Conservation (phyloP, 2,329 filamentous ascomycete species). For the Plenodomus tracheiphilus region DNA sequence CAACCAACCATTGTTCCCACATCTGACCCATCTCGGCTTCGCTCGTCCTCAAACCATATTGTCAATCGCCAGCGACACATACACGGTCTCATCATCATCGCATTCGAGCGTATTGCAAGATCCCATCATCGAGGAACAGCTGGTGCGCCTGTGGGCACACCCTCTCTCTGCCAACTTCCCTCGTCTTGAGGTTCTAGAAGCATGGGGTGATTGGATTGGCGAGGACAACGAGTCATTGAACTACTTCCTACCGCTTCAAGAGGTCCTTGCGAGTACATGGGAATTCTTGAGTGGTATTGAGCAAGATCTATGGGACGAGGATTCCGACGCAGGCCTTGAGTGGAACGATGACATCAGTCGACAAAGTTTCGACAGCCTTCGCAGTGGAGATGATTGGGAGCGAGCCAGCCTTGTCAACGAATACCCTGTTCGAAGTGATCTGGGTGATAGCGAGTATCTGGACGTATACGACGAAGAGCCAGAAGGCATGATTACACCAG, state of each 20-base stretch:
- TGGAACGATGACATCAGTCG: constrained; percentile 11
- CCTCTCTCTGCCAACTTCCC: constrained; percentile 33
- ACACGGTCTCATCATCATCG: constrained; percentile 16
- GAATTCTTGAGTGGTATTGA: constrained; percentile 40
- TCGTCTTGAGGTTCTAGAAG: constrained; percentile 35
- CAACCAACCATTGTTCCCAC: constrained; percentile 25
- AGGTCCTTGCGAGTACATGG: constrained; percentile 35
- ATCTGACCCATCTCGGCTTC: constrained; percentile 31
- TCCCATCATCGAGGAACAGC: constrained; percentile 27
- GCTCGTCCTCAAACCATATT: constrained; percentile 33
- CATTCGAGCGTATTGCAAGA: constrained; percentile 13
- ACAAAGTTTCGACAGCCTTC: constrained; percentile 17
- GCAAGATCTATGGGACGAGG: constrained; percentile 40
- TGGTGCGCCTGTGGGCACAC: constrained; percentile 34
- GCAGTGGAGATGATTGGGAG: constrained; percentile 16
- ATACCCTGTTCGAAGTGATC: constrained; percentile 7
- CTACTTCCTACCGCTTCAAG: constrained; percentile 37
- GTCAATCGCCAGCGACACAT: constrained; percentile 18
- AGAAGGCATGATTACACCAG: constrained; percentile 25
- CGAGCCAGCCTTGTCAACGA: constrained; percentile 18
- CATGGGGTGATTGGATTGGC: constrained; percentile 38
- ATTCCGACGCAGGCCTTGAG: constrained; percentile 18
- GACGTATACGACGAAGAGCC: constrained; percentile 22
- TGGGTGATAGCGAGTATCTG: constrained; percentile 5
- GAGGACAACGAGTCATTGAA: constrained; percentile 33